Evolutionary conservation across 768 basidiomycete genomes (phyloP), one percentile per base, ranked within the genome.

Genomic region (Suillus spraguei): DNA sequence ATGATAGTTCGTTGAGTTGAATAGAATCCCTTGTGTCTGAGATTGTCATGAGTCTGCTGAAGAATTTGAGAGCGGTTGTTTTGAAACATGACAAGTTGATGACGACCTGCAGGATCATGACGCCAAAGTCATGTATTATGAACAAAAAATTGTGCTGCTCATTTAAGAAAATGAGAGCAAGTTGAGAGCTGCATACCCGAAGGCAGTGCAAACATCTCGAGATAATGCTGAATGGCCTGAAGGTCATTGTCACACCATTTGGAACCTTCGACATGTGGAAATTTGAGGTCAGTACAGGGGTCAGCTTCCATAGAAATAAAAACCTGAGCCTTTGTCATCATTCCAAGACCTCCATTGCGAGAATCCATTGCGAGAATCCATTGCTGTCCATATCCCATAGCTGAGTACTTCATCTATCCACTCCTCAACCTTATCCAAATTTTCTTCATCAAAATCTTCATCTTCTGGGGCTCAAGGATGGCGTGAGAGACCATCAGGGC

Each of bases 31-130:
- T 63, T 63, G 44, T 65, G 60, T 0, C 62, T 54, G 1, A 67
- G 64, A 1, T 59, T 8, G 4, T 67, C 36, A n/a, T 67, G 66
- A 0, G 38, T 56, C 1, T 61, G 2, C 0, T 14, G 17, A 0
- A 65, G 56, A 3, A 62, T 61, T 17, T 9, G 9, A 14, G 49
- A 17, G 0, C 32, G 20, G 3, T 67, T 44, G 0, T 3, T 2
- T 2, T 28, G 6, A 4, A 56, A 61, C 1, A 78, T 52, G 0
- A 75, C 61, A 0, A 75, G 60, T 36, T 76, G 70, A 42, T 74
- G 72, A 0, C 62, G 42, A 13, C 72, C 68, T 10, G 54, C 39
- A 0, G 61, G 28, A 14, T 75, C 66, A 16, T 65, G 67, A 17
- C 62, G 53, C 72, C 72, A 76, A 3, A 77, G 56, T 14, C 63